Conservation (phyloP, 2,329 filamentous ascomycete species). For the Aspergillus ochraceus region DNA sequence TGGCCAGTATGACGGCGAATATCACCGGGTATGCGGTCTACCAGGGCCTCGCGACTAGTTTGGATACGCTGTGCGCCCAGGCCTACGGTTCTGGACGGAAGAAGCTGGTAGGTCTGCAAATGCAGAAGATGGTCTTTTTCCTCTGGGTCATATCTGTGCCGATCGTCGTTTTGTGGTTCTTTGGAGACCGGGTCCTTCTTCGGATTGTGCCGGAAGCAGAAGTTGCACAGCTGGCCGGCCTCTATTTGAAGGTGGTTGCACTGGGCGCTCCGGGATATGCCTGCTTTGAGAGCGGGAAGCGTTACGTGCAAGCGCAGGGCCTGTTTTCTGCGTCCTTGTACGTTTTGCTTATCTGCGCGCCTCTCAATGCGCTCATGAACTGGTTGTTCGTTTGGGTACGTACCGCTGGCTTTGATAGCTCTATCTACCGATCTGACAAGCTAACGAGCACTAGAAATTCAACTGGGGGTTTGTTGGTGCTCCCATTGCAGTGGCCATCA, state of each 20-base stretch:
- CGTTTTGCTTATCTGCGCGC: constrained; percentile 78
- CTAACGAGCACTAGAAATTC: constrained; percentile 42
- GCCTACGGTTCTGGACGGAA: constrained; percentile 90
- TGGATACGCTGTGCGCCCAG: constrained; percentile 91
- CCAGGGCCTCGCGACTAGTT: constrained; percentile 81
- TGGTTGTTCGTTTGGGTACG: constrained; percentile 75
- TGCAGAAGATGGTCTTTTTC: constrained; percentile 79
- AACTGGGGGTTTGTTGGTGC: constrained; percentile 74
- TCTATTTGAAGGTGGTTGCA: constrained; percentile 70
- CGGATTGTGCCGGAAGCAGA: constrained; percentile 69
- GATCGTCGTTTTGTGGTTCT: constrained; percentile 70
- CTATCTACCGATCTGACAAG: background rate
- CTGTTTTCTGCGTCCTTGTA: constrained; percentile 82
- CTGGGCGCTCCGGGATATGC: constrained; percentile 74
- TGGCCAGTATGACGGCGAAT: constrained; percentile 76
- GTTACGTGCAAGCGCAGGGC: constrained; percentile 84
- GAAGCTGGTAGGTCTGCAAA: constrained; percentile 80
- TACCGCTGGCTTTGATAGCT: background rate
- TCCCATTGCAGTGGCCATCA: constrained; percentile 73
- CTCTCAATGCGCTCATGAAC: constrained; percentile 77
- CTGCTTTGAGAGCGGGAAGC: constrained; percentile 76
- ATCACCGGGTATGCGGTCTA: constrained; percentile 75
- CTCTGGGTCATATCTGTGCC: constrained; percentile 71
- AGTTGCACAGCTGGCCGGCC: constrained; percentile 69
- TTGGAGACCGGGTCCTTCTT: constrained; percentile 64